Evolutionary conservation across 1,284 basidiomycete genomes (phyloP).

Genomic region (Polyporus tsugae): DNA sequence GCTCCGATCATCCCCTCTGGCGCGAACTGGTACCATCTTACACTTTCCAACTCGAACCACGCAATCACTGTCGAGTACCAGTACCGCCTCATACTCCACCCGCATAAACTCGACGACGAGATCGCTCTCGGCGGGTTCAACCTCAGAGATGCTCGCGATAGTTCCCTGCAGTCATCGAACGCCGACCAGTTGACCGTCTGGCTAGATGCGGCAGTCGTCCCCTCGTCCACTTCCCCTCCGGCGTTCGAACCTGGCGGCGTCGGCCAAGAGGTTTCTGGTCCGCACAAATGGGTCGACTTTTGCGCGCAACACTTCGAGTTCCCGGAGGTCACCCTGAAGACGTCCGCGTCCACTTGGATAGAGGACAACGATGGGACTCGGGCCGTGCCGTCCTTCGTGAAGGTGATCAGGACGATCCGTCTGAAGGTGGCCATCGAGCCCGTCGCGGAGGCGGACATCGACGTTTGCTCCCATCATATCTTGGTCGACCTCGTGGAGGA

Average conservation of each 20-base stretch:
- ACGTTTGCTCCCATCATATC: background rate
- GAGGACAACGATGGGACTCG: background rate
- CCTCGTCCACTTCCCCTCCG: background rate
- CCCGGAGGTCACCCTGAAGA: background rate
- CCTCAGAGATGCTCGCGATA: background rate
- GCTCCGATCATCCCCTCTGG: background rate
- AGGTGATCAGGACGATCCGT: background rate
- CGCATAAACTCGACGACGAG: background rate
- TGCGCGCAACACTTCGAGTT: background rate
- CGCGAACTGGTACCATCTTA: background rate
- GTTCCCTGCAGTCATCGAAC: background rate
- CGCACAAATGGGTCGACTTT: background rate
- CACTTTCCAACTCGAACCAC: background rate
- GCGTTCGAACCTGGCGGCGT: background rate
- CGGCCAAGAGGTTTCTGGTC: background rate
- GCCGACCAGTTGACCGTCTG: background rate
- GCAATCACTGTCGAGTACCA: background rate
- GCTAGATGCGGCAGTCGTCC: background rate
- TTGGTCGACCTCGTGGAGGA: conserved; percentile 3
- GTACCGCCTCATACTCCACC: background rate
- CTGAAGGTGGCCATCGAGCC: conserved; percentile 3
- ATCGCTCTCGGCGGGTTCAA: background rate
- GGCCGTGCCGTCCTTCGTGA: background rate
- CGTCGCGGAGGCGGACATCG: background rate
- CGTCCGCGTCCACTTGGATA: too few species aligned